Conservation (phyloP, 1,139 yeast species). For the Debaryomyces sp. region DNA sequence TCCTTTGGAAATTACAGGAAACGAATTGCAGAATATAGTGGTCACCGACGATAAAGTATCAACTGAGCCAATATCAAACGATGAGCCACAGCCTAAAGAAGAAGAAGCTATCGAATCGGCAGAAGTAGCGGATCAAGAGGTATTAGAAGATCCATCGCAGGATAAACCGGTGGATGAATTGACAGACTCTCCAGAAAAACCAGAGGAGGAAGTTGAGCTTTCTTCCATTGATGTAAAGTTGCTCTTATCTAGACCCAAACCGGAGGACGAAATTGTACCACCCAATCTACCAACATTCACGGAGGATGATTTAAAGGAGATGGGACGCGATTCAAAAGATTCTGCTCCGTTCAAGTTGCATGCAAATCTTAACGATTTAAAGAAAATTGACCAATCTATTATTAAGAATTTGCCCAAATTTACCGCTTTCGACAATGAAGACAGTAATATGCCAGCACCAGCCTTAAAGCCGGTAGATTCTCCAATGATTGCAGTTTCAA, state of each 20-base stretch:
- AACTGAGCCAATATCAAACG: slow-evolving; percentile 9
- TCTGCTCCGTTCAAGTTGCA: slow-evolving; percentile 56
- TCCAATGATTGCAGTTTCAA: slow-evolving; percentile 48
- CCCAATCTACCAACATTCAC: slow-evolving; percentile 27
- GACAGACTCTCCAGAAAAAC: slow-evolving; percentile 2
- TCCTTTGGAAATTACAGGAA: slow-evolving; percentile 12
- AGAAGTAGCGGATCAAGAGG: not conserved
- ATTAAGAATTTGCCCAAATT: slow-evolving; percentile 57
- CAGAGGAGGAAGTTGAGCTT: slow-evolving; percentile 9
- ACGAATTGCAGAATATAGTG: slow-evolving; percentile 9
- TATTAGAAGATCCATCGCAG: not conserved
- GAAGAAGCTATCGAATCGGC: not conserved
- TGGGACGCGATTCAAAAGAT: not conserved
- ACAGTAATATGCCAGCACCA: slow-evolving; percentile 18
- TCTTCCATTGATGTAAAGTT: slow-evolving; percentile 29
- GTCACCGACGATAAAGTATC: not conserved
- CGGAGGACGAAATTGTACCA: slow-evolving; percentile 28
- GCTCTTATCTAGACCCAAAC: slow-evolving; percentile 30
- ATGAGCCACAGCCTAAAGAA: not conserved
- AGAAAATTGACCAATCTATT: slow-evolving; percentile 56
- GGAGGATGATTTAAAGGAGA: slow-evolving; percentile 21
- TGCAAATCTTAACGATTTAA: slow-evolving; percentile 54
- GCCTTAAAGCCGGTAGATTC: slow-evolving; percentile 29
- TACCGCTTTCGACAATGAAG: slow-evolving; percentile 49
- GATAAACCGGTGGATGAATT: not conserved